These are phyloP conservation scores for Exutisphaerella laricina DNA, from an alignment of 2,329 filamentous ascomycete genomes.

Conservation along the genomic window DNA sequence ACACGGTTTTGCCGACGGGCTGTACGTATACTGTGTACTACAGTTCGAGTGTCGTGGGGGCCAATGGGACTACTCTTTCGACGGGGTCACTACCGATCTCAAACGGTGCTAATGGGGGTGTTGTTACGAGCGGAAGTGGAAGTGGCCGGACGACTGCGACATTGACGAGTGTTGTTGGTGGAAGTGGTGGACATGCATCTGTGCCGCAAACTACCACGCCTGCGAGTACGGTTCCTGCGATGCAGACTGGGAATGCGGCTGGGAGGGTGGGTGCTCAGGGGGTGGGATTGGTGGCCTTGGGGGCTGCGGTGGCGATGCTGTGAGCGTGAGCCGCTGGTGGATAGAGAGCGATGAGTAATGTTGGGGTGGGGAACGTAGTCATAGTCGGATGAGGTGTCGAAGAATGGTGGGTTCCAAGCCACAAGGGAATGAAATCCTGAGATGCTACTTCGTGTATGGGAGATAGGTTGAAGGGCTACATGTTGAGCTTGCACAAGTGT, in stretches of 20 bases:
- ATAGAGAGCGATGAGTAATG: too few relatives aligned
- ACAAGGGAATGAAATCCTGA: too few relatives aligned
- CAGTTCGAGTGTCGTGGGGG: not conserved
- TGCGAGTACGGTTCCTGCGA: not conserved
- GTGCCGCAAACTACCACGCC: not conserved
- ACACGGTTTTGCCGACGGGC: not conserved
- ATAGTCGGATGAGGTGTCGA: too few relatives aligned
- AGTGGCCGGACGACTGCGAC: not conserved
- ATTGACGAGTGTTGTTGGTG: not conserved
- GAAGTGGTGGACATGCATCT: not conserved
- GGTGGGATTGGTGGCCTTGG: not conserved
- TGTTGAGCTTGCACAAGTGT: too few relatives aligned
- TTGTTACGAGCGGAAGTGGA: not conserved
- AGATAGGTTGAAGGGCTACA: too few relatives aligned
- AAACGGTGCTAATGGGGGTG: too few relatives aligned
- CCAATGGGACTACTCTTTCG: not conserved
- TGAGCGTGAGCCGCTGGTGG: too few relatives aligned
- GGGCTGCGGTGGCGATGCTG: not conserved
- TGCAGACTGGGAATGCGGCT: not conserved
- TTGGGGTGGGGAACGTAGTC: too few relatives aligned
- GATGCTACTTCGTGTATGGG: too few relatives aligned
- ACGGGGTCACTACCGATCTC: too few relatives aligned
- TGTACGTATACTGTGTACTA: not conserved
- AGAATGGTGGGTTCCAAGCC: too few relatives aligned
- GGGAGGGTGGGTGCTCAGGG: not conserved